Evolutionary conservation across 139 green algal genomes (phyloP), one percentile per base, ranked within the genome.

Genomic region (Coccomyxa sp.): DNA sequence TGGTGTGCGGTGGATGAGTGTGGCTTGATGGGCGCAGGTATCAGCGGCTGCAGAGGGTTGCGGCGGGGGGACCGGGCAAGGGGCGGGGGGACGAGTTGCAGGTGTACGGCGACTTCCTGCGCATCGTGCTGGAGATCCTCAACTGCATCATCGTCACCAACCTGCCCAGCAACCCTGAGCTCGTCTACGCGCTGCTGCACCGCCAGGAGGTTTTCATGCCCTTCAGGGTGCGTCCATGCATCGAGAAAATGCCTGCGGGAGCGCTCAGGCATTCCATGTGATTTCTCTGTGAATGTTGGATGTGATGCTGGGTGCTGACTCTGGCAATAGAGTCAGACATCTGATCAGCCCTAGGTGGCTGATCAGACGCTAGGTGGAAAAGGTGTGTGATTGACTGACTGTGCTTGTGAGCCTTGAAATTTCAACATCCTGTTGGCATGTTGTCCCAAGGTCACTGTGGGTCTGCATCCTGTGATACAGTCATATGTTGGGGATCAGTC

Each of bases 121-220:
- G 92, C 30, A 96, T 96, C 27, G 83, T 97, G 77, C 85, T 98
- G 76, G 95, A 98, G 83, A 90, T 98, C 74, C 91, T 98, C 79
- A 97, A 97, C 86, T 83, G 84, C 80, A 92, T 96, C 28, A 82
- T 98, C 57, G 90, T 85, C 10, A 87, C 88, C 80, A 85, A 86
- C 3, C 82, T 95, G 79, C 80, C 84, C 0, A 60, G 80, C 0
- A 91, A 93, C 77, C 89, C 89, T 32, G 77, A 93, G 81, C 86
- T 98, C 30, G 88, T 98, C n/a, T 98, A 98, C 79, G 93, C 94
- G 13, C 85, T 98, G 91, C 88, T 98, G 86, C 94, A 98, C 81
- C 87, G 89, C 45, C 87, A 92, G 79, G 87, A 87, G 23, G 76
- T 96, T 58, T 92, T 97, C 80, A 66, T 67, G 27, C 85, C 88